These are phyloP conservation scores for Ogataea trehaloabstinens DNA, from an alignment of 805 yeast genomes.

Conservation along the genomic window DNA sequence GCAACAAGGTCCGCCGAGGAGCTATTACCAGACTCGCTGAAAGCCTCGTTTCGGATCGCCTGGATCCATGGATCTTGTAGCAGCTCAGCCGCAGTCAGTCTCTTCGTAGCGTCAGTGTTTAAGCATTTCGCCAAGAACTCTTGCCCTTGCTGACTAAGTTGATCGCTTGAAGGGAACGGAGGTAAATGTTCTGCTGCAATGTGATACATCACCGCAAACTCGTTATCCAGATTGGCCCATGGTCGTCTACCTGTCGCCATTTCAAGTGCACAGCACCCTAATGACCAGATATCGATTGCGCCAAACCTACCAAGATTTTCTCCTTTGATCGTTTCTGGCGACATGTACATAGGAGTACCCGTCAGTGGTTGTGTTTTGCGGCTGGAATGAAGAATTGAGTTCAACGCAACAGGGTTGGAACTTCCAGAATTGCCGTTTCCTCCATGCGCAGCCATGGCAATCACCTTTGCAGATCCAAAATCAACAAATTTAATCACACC, in stretches of 20 bases:
- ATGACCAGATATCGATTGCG: slow-evolving; percentile 88
- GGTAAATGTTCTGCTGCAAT: slow-evolving; percentile 96
- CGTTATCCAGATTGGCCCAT: slow-evolving; percentile 94
- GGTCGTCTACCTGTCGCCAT: slow-evolving; percentile 97
- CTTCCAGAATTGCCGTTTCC: slow-evolving; percentile 6
- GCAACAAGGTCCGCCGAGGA: slow-evolving; percentile 14
- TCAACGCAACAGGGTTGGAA: slow-evolving; percentile 15
- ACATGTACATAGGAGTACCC: slow-evolving; percentile 99
- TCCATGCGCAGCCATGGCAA: slow-evolving; percentile 53
- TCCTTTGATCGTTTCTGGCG: slow-evolving; percentile 94
- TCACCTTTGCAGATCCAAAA: slow-evolving; percentile 95
- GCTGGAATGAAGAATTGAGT: slow-evolving; percentile 20
- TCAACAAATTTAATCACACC: slow-evolving; percentile 95
- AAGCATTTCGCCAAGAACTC: slow-evolving; percentile 72
- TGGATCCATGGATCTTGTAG: slow-evolving; percentile 88
- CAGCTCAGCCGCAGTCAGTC: slow-evolving; percentile 83
- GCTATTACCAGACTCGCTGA: slow-evolving; percentile 41
- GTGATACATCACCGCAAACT: slow-evolving; percentile 98
- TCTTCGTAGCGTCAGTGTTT: slow-evolving; percentile 74
- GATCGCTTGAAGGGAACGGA: slow-evolving; percentile 74
- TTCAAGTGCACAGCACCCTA: slow-evolving; percentile 93
- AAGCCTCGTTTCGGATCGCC: slow-evolving; percentile 66
- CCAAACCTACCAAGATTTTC: slow-evolving; percentile 57
- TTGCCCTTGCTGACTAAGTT: slow-evolving; percentile 71
- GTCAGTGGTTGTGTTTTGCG: slow-evolving; percentile 46